Conservation (phyloP, 352 stramenopile genomes). For the Thraustotheca clavata region DNA sequence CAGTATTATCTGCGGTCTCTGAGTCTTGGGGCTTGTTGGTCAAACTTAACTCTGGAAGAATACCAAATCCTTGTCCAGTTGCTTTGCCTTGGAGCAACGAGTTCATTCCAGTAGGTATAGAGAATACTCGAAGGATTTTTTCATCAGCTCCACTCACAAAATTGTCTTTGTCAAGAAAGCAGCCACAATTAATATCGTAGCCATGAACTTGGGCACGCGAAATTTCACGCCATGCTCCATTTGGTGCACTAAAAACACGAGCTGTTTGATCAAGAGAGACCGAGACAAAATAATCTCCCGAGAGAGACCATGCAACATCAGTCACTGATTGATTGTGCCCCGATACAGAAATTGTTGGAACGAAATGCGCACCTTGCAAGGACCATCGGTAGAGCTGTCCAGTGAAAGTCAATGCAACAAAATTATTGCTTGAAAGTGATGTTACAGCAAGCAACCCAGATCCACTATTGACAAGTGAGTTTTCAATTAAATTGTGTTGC, state of each 20-base stretch:
- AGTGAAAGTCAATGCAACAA: slow-evolving; percentile 50
- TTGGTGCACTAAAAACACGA: slow-evolving; percentile 45
- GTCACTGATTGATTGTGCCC: slow-evolving; percentile 50
- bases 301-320: slow-evolving; percentile 54
- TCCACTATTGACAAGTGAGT: not conserved
- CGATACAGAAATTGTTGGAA: slow-evolving; percentile 40
- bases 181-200: slow-evolving; percentile 70
- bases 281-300: slow-evolving; percentile 55
- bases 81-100: not conserved
- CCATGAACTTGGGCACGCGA: slow-evolving; percentile 71
- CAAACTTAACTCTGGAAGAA: slow-evolving; percentile 57
- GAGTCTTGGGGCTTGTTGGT: slow-evolving; percentile 52
- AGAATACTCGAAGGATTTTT: slow-evolving; percentile 56
- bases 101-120: slow-evolving; percentile 6
- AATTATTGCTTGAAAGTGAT: slow-evolving; percentile 23
- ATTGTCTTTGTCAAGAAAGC: slow-evolving; percentile 38
- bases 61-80: not conserved
- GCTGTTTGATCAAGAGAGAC: slow-evolving; percentile 70
- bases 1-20: not conserved
- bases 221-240: slow-evolving; percentile 48
- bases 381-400: slow-evolving; percentile 63
- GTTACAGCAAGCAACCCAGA: not conserved
- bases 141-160: slow-evolving; percentile 76
- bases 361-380: slow-evolving; percentile 34
- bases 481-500: not conserved